Conservation (phyloP, 768 basidiomycete species). For the Mycena latifolia region DNA sequence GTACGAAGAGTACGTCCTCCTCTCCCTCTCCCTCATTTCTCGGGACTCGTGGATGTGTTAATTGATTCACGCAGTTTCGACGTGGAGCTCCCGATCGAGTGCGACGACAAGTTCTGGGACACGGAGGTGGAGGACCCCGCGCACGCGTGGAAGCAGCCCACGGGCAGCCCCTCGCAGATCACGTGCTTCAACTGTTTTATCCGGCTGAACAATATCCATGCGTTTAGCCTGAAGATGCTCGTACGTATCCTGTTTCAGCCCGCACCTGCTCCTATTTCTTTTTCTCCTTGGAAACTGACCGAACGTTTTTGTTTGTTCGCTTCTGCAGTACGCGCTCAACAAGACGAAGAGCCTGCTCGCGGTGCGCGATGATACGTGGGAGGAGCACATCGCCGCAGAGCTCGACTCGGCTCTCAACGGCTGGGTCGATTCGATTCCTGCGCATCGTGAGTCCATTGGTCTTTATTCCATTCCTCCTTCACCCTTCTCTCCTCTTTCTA, state of each 20-base stretch:
- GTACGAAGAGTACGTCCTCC: slow-evolving; percentile 64
- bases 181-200: slow-evolving; percentile 58
- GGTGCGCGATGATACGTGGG: slow-evolving; percentile 51
- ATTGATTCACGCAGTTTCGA: slow-evolving; percentile 54
- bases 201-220: slow-evolving; percentile 60
- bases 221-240: slow-evolving; percentile 50
- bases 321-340: slow-evolving; percentile 58
- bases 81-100: slow-evolving; percentile 61
- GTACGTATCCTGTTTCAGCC: not conserved
- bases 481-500: not conserved
- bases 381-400: slow-evolving; percentile 39
- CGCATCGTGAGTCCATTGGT: not conserved
- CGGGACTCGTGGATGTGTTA: too few relatives aligned
- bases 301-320: too few relatives aligned
- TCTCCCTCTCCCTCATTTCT: not conserved
- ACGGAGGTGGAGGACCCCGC: slow-evolving; percentile 49
- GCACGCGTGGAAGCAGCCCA: slow-evolving; percentile 61
- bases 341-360: slow-evolving; percentile 46
- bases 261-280: too few relatives aligned
- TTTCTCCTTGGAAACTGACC: too few relatives aligned
- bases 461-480: not conserved
- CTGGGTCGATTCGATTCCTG: slow-evolving; percentile 57
- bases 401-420: slow-evolving; percentile 58
- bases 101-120: slow-evolving; percentile 68
- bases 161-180: slow-evolving; percentile 52